Percentiles rank a stretch among this genome's conserved stretches.
phyloP scores from a whole-genome alignment of 208 protist species.

The Acanthamoeba comandoni region DNA sequence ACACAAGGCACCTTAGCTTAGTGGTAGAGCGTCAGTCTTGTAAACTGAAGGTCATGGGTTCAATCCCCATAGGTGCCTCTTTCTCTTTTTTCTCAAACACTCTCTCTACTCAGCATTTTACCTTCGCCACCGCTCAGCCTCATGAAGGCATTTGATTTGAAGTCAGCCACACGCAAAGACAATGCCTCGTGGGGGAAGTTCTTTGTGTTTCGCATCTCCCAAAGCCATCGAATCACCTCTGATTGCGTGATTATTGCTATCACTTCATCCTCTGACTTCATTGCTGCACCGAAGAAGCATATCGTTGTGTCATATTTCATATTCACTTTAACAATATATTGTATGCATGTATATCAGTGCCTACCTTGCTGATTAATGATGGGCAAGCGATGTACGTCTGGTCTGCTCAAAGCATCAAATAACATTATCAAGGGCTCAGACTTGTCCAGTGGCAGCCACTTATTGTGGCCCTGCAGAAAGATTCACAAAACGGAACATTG shows the following conservation, averaged over 20 bases:
- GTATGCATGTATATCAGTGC: background rate
- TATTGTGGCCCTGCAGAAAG: conserved; percentile 9
- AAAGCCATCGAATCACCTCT: conserved; percentile 56
- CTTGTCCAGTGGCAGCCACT: conserved; percentile 40
- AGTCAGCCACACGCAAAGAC: too few species aligned
- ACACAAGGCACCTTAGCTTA: too few species aligned
- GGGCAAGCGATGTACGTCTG: conserved; percentile 58
- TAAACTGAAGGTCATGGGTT: too few species aligned
- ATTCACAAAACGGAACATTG: conserved; percentile 25
- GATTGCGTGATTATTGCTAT: conserved; percentile 59
- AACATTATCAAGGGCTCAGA: conserved; percentile 15
- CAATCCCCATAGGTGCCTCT: background rate
- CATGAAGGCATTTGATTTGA: too few species aligned
- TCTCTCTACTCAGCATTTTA: background rate
- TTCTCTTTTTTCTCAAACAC: background rate
- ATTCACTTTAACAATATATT: background rate
- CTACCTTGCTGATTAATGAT: conserved; percentile 54
- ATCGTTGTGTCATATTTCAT: too few species aligned
- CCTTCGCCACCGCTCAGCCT: too few species aligned
- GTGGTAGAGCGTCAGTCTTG: too few species aligned
- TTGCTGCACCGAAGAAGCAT: background rate
- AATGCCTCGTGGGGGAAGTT: background rate
- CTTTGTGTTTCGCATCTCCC: conserved; percentile 1
- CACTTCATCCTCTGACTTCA: conserved; percentile 31
- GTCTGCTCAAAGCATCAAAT: conserved; percentile 22